Percentiles rank a stretch among this genome's conserved stretches.
These are phyloP conservation scores for Ogataea corticis DNA, from an alignment of 805 yeast species.

Conservation along the genomic window DNA sequence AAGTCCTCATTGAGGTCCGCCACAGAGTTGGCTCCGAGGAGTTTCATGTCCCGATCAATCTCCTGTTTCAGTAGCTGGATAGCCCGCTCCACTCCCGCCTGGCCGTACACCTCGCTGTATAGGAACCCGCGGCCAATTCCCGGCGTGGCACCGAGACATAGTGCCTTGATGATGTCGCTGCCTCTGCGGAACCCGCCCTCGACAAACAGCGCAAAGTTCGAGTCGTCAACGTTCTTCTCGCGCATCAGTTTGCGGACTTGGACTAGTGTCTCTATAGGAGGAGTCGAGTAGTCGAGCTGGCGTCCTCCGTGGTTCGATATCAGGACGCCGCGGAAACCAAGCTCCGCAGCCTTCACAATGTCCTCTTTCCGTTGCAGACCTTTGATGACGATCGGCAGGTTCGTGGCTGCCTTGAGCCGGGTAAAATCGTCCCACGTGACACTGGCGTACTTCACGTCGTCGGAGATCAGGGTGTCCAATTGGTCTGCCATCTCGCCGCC, in stretches of 20 bases:
- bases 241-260: slow-evolving; percentile 51
- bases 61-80: slow-evolving; percentile 59
- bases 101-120: slow-evolving; percentile 79
- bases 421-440: slow-evolving; percentile 62
- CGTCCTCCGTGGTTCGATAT: slow-evolving; percentile 78
- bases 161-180: slow-evolving; percentile 42
- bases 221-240: slow-evolving; percentile 44
- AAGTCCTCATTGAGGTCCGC: slow-evolving; percentile 41
- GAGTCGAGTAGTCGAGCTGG: slow-evolving; percentile 60
- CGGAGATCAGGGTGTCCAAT: slow-evolving; percentile 15
- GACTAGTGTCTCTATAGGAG: slow-evolving; percentile 62
- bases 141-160: slow-evolving; percentile 48
- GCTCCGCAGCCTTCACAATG: slow-evolving; percentile 54
- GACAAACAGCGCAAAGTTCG: slow-evolving; percentile 53
- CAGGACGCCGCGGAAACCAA: slow-evolving; percentile 63
- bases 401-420: slow-evolving; percentile 46
- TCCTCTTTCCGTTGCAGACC: slow-evolving; percentile 73
- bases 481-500: slow-evolving; percentile 33
- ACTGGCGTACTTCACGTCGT: slow-evolving; percentile 33
- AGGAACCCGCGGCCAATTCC: slow-evolving; percentile 78
- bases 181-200: slow-evolving; percentile 50
- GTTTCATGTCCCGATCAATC: slow-evolving; percentile 58
- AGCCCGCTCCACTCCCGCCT: slow-evolving; percentile 66
- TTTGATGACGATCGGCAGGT: slow-evolving; percentile 52
- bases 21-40: slow-evolving; percentile 53